phyloP scores from a whole-genome alignment of 2,329 filamentous ascomycete genomes.

The Fusarium sp. region DNA sequence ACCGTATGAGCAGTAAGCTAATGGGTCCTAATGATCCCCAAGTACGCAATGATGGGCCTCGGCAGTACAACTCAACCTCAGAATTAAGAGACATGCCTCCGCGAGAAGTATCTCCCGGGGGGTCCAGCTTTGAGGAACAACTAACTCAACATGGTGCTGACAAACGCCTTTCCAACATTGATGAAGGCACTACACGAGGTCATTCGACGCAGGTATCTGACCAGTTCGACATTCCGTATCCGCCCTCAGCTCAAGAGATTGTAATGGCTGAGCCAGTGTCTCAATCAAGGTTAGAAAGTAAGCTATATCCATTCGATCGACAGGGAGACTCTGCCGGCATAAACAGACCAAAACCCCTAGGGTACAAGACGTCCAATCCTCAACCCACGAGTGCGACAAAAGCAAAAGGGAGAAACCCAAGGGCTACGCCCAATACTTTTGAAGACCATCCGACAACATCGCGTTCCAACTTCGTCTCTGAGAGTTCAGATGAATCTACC shows the following conservation, averaged over 20 bases:
- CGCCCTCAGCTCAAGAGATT: conserved; percentile 37
- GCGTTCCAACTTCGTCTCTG: neutral
- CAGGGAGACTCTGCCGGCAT: neutral
- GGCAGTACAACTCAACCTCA: conserved; percentile 50
- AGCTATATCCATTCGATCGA: neutral
- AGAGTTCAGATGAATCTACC: conserved; percentile 15
- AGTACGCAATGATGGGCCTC: conserved; percentile 42
- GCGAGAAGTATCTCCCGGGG: conserved; percentile 7
- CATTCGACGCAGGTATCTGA: conserved; percentile 45
- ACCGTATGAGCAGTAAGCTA: conserved; percentile 41
- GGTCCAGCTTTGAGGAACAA: conserved; percentile 24
- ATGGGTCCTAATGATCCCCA: conserved; percentile 21
- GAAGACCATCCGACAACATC: conserved; percentile 11
- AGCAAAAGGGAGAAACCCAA: conserved; percentile 22
- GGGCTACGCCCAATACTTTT: conserved; percentile 1
- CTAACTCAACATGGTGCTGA: conserved; percentile 13
- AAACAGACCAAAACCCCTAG: conserved; percentile 28
- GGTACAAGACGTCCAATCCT: conserved; percentile 49
- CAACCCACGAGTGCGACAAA: conserved; percentile 39
- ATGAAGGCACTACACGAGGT: conserved; percentile 20
- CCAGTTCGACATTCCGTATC: conserved; percentile 52
- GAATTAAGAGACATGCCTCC: conserved; percentile 44
- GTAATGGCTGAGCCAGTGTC: conserved; percentile 10
- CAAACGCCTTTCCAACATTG: conserved; percentile 13
- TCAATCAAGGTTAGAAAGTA: conserved; percentile 18